Evolutionary conservation across 305 asterid species (phyloP).

Genomic region (Rubia balearica): DNA sequence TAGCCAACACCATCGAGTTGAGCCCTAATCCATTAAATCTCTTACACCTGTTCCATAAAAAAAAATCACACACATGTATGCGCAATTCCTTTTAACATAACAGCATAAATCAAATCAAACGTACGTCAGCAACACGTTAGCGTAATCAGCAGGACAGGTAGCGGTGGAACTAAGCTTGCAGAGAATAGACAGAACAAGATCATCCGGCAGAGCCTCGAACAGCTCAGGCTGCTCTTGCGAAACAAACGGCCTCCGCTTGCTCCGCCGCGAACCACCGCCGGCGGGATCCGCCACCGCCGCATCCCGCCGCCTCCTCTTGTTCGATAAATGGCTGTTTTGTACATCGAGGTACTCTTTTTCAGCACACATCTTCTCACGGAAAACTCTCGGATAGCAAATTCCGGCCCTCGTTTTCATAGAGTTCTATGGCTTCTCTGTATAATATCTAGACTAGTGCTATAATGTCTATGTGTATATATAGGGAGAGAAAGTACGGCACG

Average conservation of each 20-base stretch:
- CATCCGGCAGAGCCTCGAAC: slow-evolving; percentile 71
- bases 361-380: slow-evolving; percentile 5
- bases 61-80: too few relatives aligned
- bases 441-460: background rate
- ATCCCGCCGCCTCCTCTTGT: slow-evolving; percentile 13
- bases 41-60: slow-evolving; percentile 47
- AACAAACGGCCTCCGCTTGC: slow-evolving; percentile 17
- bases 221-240: slow-evolving; percentile 24
- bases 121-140: slow-evolving; percentile 64
- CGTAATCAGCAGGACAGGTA: slow-evolving; percentile 62
- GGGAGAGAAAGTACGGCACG: background rate
- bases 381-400: slow-evolving; percentile 32
- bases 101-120: slow-evolving; percentile 6
- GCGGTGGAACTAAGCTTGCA: slow-evolving; percentile 56
- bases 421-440: background rate
- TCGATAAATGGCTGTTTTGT: too few relatives aligned
- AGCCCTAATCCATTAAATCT: slow-evolving; percentile 57
- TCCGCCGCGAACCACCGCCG: slow-evolving; percentile 21
- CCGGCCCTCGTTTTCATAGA: slow-evolving; percentile 58
- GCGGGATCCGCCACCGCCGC: slow-evolving; percentile 4
- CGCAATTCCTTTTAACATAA: background rate
- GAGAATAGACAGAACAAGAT: slow-evolving; percentile 52
- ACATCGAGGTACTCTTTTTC: slow-evolving; percentile 14
- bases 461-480: background rate
- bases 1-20: slow-evolving; percentile 44